Evolutionary conservation across 192 early-diverging fungal genomes (phyloP).

Genomic region (Entomortierella parvispora): DNA sequence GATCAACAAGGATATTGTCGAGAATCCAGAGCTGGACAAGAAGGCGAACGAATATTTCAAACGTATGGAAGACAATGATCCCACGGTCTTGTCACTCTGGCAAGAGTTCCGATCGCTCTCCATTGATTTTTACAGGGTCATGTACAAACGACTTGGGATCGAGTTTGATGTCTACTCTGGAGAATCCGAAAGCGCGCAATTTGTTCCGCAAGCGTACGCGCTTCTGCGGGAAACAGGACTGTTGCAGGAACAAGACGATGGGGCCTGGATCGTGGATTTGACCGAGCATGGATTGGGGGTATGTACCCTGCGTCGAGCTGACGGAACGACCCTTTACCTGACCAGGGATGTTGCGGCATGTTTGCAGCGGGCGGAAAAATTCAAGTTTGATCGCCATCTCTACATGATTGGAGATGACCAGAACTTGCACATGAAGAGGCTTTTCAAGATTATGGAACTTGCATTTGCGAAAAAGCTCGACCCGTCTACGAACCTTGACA

Average conservation of each 20-base stretch:
- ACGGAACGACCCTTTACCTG: constrained; percentile 90
- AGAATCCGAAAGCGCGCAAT: constrained; percentile 83
- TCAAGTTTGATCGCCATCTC: constrained; percentile 82
- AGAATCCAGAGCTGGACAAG: constrained; percentile 72
- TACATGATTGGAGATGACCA: constrained; percentile 93
- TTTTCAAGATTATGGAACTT: constrained; percentile 87
- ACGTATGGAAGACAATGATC: constrained; percentile 88
- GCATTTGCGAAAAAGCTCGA: constrained; percentile 7
- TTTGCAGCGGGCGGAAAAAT: constrained; percentile 76
- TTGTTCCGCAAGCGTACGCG: constrained; percentile 70
- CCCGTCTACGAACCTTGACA: constrained; percentile 2
- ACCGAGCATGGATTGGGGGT: constrained; percentile 76
- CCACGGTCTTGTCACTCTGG: constrained; percentile 78
- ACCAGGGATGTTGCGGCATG: constrained; percentile 93
- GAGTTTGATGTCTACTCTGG: constrained; percentile 91
- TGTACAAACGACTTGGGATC: constrained; percentile 85
- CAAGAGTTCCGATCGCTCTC: constrained; percentile 85
- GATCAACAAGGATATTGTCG: constrained; percentile 77
- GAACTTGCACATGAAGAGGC: constrained; percentile 84
- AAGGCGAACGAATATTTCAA: constrained; percentile 87
- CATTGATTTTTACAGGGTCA: constrained; percentile 83
- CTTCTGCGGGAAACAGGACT: constrained; percentile 72
- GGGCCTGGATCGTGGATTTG: constrained; percentile 84
- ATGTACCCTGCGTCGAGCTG: constrained; percentile 77
- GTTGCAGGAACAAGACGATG: constrained; percentile 70